Evolutionary conservation across 2,329 filamentous ascomycete genomes (phyloP), one percentile per base, ranked within the genome.

Genomic region (Monosporascus sp.): DNA sequence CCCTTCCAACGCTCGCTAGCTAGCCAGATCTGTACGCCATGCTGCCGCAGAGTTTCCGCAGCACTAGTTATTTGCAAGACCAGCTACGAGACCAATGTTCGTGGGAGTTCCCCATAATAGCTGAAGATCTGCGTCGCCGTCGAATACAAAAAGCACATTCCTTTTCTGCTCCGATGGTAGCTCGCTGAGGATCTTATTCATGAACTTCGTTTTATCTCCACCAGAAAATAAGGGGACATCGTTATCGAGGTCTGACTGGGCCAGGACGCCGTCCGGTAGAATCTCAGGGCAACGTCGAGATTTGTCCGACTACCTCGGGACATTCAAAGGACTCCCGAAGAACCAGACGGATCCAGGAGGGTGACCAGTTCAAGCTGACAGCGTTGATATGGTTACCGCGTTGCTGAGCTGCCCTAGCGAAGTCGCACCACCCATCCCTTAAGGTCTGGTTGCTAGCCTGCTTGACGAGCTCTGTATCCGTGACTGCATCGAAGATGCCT

Each of bases 281-380:
- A 54, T 56, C 47, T 56, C 51, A 14, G 51, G 54, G 27, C 51
- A 49, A 51, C 20, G 49, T 50, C 3, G 31, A 36, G 46, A 56
- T 51, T 20, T 34, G 41, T n/a, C 36, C 6, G 24, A 45, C 49
- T 4, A 48, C 49, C 4, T 56, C 52, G 6, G 49, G 51, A 24
- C 49, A 54, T 14, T 36, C 34, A 9, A 52, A 48, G 8, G 52
- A 39, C 24, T 54, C 49, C 47, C 37, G 49, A 27, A 56, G 49
- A 25, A 56, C 49, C 20, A 52, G 52, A 37, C 52, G 52, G 38
- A 54, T 31, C 52, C 54, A 54, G 36, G 49, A 51, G 42, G 52
- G 47, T 14, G 49, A 51, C 54, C 52, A 54, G 47, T 54, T 56
- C 25, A 56, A 50, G 27, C 54, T 52, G 7, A 54, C 49, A n/a